Percentiles rank a stretch among this genome's conserved stretches.
Evolutionary conservation across 805 yeast species (phyloP).

Genomic region (Wickerhamomyces subpelliculosus): DNA sequence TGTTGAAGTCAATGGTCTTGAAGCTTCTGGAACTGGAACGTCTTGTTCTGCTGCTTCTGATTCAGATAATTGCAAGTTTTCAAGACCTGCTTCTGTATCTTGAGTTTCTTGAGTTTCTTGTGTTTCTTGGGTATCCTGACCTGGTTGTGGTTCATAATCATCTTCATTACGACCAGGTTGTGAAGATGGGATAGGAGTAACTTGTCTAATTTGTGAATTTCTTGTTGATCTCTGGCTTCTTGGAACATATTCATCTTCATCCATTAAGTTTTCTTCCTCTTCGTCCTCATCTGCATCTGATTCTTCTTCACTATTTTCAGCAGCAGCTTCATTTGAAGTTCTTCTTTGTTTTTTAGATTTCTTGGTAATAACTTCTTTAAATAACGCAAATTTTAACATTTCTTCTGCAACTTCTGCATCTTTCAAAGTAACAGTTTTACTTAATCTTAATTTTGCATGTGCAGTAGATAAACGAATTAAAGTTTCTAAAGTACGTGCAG

Average conservation of each 20-base stretch:
- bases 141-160: conserved; percentile 9
- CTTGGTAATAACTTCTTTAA: conserved; percentile 58
- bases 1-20: background rate
- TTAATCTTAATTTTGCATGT: conserved; percentile 91
- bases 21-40: background rate
- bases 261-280: conserved; percentile 19
- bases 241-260: conserved; percentile 13
- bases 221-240: background rate
- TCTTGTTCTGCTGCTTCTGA: background rate
- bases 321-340: conserved; percentile 27
- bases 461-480: conserved; percentile 92
- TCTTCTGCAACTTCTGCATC: conserved; percentile 88
- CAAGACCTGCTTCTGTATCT: background rate
- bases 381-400: conserved; percentile 75
- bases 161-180: conserved; percentile 11
- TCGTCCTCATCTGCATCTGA: conserved; percentile 20
- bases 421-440: conserved; percentile 59
- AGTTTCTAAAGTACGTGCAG: conserved; percentile 97
- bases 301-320: conserved; percentile 8
- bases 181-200: conserved; percentile 4
- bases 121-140: conserved; percentile 10
- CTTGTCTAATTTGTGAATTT: conserved; percentile 2
- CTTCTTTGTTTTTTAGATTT: conserved; percentile 28
- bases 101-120: conserved; percentile 4
- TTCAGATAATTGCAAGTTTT: background rate